phyloP scores from a whole-genome alignment of 805 yeast species.

The Priceomyces carsonii region DNA sequence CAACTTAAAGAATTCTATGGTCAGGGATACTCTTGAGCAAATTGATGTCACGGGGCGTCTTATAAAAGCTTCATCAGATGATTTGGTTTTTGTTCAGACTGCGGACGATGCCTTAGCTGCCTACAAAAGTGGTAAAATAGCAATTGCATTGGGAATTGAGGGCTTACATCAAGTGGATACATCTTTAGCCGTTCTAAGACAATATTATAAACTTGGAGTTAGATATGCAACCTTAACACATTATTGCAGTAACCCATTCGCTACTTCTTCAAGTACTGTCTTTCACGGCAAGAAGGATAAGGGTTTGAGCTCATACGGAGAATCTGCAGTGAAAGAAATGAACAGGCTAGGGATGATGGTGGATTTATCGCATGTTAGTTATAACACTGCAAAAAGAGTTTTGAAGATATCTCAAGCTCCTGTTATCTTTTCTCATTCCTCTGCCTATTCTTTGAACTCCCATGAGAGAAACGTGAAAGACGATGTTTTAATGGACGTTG shows the following conservation, averaged over 20 bases:
- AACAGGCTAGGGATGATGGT: constrained; percentile 55
- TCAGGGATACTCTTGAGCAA: constrained; percentile 55
- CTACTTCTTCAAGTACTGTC: constrained; percentile 52
- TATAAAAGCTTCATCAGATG: constrained; percentile 39
- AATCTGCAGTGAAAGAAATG: constrained; percentile 46
- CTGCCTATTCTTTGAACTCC: constrained; percentile 40
- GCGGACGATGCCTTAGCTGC: constrained; percentile 42
- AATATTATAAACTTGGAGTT: constrained; percentile 52
- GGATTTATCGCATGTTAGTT: constrained; percentile 50
- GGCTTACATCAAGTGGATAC: constrained; percentile 55
- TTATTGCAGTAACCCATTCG: constrained; percentile 59
- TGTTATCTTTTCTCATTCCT: constrained; percentile 51
- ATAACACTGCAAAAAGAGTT: constrained; percentile 49
- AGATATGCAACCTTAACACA: constrained; percentile 55
- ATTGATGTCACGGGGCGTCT: constrained; percentile 51
- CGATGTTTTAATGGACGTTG: constrained; percentile 33
- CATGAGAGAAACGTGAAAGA: constrained; percentile 33
- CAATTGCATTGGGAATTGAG: constrained; percentile 53
- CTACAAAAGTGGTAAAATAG: constrained; percentile 36
- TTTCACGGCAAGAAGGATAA: constrained; percentile 46
- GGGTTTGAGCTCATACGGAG: constrained; percentile 46
- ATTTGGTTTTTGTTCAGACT: constrained; percentile 40
- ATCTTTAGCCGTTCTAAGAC: constrained; percentile 50
- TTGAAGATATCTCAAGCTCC: constrained; percentile 44
- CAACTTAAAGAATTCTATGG: constrained; percentile 43